Conservation (phyloP, 2,329 filamentous ascomycete genomes). For the Aspergillus transmontanensis region DNA sequence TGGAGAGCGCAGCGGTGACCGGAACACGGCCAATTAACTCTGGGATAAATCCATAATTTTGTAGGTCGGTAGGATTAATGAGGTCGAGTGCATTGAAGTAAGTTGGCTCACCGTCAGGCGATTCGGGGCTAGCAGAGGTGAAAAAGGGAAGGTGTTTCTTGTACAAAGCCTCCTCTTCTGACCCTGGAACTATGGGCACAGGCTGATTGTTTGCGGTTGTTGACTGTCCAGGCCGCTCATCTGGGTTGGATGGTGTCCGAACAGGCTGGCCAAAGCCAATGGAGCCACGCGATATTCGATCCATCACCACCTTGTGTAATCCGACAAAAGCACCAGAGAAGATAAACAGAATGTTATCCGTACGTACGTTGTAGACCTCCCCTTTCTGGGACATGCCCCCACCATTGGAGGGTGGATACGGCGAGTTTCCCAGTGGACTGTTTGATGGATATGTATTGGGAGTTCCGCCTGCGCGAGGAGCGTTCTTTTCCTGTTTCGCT, state of each 20-base stretch:
- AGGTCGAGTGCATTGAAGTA: slow-evolving; percentile 68
- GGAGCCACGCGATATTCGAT: slow-evolving; percentile 80
- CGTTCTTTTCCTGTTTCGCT: slow-evolving; percentile 64
- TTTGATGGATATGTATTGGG: slow-evolving; percentile 44
- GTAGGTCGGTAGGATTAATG: slow-evolving; percentile 73
- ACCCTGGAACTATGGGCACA: slow-evolving; percentile 59
- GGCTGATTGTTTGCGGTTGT: slow-evolving; percentile 37
- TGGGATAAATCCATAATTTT: slow-evolving; percentile 87
- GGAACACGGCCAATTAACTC: slow-evolving; percentile 96
- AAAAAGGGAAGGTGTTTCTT: slow-evolving; percentile 63
- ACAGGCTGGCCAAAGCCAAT: slow-evolving; percentile 92
- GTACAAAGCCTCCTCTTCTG: slow-evolving; percentile 65
- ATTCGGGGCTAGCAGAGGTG: slow-evolving; percentile 54
- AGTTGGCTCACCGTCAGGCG: slow-evolving; percentile 45
- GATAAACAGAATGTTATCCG: slow-evolving; percentile 95
- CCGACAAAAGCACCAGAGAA: slow-evolving; percentile 95
- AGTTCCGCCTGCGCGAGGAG: slow-evolving; percentile 39
- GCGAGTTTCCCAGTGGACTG: slow-evolving; percentile 36
- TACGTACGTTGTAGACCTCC: slow-evolving; percentile 75
- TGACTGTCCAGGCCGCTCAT: slow-evolving; percentile 27
- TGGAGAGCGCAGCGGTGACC: slow-evolving; percentile 81
- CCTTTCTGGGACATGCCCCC: slow-evolving; percentile 50
- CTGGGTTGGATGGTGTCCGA: slow-evolving; percentile 51
- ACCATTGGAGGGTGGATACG: slow-evolving; percentile 32
- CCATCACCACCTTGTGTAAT: slow-evolving; percentile 81